Conservation (phyloP, 2,329 filamentous ascomycete genomes). For the Pezicula neosporulosa region DNA sequence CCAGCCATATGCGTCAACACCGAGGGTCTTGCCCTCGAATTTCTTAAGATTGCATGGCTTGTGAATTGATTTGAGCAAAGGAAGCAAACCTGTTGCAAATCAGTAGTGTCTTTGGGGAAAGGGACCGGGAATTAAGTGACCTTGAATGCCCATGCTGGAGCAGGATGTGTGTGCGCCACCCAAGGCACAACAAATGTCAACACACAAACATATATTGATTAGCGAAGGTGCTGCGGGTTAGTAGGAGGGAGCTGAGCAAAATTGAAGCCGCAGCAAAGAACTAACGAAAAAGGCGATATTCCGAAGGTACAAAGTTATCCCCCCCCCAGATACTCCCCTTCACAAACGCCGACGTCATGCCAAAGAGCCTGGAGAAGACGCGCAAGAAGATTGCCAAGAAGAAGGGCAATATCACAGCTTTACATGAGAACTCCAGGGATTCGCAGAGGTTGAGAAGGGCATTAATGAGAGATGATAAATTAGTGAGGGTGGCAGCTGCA, state of each 20-base stretch:
- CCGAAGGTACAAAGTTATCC: slow-evolving; percentile 13
- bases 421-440: slow-evolving; percentile 89
- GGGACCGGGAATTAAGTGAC: slow-evolving; percentile 1
- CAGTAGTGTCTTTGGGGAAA: slow-evolving; percentile 10
- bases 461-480: slow-evolving; percentile 74
- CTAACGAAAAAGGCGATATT: too few relatives aligned
- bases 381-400: slow-evolving; percentile 90
- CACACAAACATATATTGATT: background rate
- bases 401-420: slow-evolving; percentile 66
- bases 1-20: slow-evolving; percentile 98
- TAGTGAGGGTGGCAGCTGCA: slow-evolving; percentile 67
- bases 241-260: background rate
- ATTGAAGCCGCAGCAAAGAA: too few relatives aligned
- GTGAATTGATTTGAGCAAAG: slow-evolving; percentile 94
- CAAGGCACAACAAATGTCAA: background rate
- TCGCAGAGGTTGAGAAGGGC: slow-evolving; percentile 78
- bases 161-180: background rate
- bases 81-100: slow-evolving; percentile 66
- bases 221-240: background rate
- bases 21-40: slow-evolving; percentile 82
- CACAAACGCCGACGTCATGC: slow-evolving; percentile 54
- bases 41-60: slow-evolving; percentile 83
- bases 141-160: slow-evolving; percentile 12
- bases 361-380: slow-evolving; percentile 75
- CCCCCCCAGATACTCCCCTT: slow-evolving; percentile 3